Conservation (phyloP, 2,329 filamentous ascomycete species). For the Thermoascus crustaceus region DNA sequence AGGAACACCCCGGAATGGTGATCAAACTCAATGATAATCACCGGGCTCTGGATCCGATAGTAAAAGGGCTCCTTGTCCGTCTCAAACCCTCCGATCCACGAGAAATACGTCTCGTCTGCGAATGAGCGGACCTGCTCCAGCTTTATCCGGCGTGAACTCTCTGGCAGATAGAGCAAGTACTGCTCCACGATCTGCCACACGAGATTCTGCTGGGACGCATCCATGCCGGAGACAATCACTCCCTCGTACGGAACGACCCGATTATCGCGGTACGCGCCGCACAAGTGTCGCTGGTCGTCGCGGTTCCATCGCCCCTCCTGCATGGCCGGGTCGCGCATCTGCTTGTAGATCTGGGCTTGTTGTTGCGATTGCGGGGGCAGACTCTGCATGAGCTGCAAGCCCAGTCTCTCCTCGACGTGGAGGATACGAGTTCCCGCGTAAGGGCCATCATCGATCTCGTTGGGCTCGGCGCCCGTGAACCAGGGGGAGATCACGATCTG, state of each 20-base stretch:
- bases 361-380: constrained; percentile 41
- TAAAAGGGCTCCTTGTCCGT: constrained; percentile 76
- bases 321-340: constrained; percentile 59
- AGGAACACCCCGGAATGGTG: constrained; percentile 73
- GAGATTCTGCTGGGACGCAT: constrained; percentile 42
- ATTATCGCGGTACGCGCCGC: constrained; percentile 72
- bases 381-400: constrained; percentile 62
- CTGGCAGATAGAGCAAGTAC: constrained; percentile 62
- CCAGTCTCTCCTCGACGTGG: constrained; percentile 54
- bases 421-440: constrained; percentile 59
- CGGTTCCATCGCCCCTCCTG: constrained; percentile 68
- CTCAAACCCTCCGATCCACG: constrained; percentile 77
- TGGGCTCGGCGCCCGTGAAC: constrained; percentile 75
- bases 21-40: constrained; percentile 68
- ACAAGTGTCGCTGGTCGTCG: constrained; percentile 70
- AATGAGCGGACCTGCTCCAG: constrained; percentile 47
- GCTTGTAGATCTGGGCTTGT: constrained; percentile 49
- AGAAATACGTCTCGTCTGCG: constrained; percentile 67
- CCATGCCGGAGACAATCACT: constrained; percentile 42
- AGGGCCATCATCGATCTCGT: constrained; percentile 59
- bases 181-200: constrained; percentile 54
- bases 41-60: constrained; percentile 68
- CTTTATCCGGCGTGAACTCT: constrained; percentile 45
- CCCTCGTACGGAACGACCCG: constrained; percentile 68
- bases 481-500: constrained; percentile 65